These are phyloP conservation scores for Solanum hybrid DNA, from an alignment of 305 asterid genomes.

Conservation along the genomic window DNA sequence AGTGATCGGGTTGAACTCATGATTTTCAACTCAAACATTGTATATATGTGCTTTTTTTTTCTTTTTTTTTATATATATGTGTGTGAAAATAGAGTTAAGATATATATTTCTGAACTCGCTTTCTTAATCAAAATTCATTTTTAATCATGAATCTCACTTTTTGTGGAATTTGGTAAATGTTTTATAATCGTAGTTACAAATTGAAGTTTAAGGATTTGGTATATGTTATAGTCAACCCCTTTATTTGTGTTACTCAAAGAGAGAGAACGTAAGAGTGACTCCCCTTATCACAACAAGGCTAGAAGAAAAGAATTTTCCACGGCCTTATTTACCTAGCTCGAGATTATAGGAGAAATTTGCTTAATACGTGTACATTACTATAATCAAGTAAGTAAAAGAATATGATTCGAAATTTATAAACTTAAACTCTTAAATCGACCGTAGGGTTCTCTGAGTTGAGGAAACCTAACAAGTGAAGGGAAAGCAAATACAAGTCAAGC, in stretches of 20 bases:
- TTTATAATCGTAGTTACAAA: not conserved
- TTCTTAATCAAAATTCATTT: not conserved
- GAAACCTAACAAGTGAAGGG: not conserved
- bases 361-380: not conserved
- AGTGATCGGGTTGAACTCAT: not conserved
- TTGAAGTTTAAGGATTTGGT: not conserved
- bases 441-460: not conserved
- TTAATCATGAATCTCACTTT: not conserved
- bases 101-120: not conserved
- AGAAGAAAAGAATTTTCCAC: not conserved
- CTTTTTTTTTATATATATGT: not conserved
- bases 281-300: not conserved
- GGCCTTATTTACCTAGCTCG: not conserved
- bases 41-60: not conserved
- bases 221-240: not conserved
- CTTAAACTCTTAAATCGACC: not conserved
- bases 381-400: not conserved
- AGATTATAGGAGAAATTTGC: not conserved
- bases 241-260: not conserved
- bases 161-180: not conserved
- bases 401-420: not conserved
- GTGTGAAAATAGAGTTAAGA: not conserved
- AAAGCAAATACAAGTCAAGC: not conserved
- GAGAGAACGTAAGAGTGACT: not conserved
- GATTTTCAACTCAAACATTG: not conserved